These are phyloP conservation scores for Lachancea kluyveri DNA, from an alignment of 805 yeast genomes.

Conservation along the genomic window DNA sequence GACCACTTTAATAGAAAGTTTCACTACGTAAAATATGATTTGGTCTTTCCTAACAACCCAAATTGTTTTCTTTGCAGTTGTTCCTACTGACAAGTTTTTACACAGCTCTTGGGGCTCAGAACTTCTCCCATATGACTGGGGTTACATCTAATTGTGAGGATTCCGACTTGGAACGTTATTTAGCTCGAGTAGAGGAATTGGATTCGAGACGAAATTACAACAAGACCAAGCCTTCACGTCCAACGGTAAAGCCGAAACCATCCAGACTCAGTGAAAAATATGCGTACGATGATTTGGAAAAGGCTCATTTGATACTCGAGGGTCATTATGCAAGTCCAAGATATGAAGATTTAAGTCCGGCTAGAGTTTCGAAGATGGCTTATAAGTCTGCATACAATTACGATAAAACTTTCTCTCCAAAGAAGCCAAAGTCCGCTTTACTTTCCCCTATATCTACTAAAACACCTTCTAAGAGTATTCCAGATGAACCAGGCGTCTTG, in stretches of 20 bases:
- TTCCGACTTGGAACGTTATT: constrained; percentile 19
- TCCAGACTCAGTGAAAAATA: constrained; percentile 2
- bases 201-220: constrained; percentile 11
- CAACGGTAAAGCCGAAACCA: constrained; percentile 7
- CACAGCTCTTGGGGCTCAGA: no score
- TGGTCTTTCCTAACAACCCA: no score
- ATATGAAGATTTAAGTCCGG: background rate
- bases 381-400: constrained; percentile 28
- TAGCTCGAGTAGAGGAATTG: constrained; percentile 24
- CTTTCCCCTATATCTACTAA: no score
- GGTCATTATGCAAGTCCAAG: constrained; percentile 9
- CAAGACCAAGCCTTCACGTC: constrained; percentile 1
- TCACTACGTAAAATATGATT: no score
- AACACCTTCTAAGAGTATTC: no score
- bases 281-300: constrained; percentile 13
- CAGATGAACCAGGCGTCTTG: no score
- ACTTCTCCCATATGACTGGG: no score
- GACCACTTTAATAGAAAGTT: no score
- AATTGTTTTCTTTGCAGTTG: no score
- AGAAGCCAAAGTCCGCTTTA: no score
- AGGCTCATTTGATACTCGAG: constrained; percentile 15
- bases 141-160: constrained; percentile 7
- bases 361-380: constrained; percentile 12
- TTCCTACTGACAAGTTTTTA: no score
- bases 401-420: constrained; percentile 27